Percentiles rank a stretch among this genome's conserved stretches.
Evolutionary conservation across 2,329 filamentous ascomycete species (phyloP).

Genomic region (Fusarium sarcochroum): DNA sequence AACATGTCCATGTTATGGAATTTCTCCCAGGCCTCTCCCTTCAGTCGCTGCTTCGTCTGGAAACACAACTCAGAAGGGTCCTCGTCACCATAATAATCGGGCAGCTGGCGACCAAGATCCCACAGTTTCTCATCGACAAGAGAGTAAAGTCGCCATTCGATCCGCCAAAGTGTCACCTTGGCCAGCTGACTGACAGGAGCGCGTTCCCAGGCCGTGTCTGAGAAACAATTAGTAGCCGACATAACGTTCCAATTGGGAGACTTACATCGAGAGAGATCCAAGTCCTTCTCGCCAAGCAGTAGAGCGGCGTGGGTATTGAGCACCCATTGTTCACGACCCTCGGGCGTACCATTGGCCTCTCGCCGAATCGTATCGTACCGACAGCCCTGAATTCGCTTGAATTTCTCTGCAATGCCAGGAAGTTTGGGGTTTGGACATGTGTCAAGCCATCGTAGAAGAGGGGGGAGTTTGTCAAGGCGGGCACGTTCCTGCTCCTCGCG

Average conservation of each 20-base stretch:
- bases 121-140: conserved; percentile 65
- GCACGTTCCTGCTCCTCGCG: conserved; percentile 68
- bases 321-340: conserved; percentile 76
- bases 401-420: conserved; percentile 65
- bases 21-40: conserved; percentile 64
- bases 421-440: conserved; percentile 65
- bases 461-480: conserved; percentile 70
- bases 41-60: conserved; percentile 61
- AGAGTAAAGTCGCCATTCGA: conserved; percentile 70
- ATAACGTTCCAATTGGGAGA: conserved; percentile 26
- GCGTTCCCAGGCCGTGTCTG: conserved; percentile 72
- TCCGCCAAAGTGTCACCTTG: conserved; percentile 72
- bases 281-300: conserved; percentile 75
- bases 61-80: conserved; percentile 62
- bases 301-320: conserved; percentile 75
- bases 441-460: conserved; percentile 73
- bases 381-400: conserved; percentile 70
- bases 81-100: conserved; percentile 64
- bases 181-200: conserved; percentile 66
- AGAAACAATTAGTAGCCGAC: conserved; percentile 12
- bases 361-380: conserved; percentile 74
- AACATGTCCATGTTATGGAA: conserved; percentile 74
- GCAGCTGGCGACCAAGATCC: conserved; percentile 67
- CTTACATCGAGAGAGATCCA: conserved; percentile 72
- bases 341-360: conserved; percentile 64